A percentile compares a stretch with the other conserved stretches of the same genome.
Evolutionary conservation across 2,329 filamentous ascomycete genomes (phyloP).

Genomic region (Hansfordia pulvinata): DNA sequence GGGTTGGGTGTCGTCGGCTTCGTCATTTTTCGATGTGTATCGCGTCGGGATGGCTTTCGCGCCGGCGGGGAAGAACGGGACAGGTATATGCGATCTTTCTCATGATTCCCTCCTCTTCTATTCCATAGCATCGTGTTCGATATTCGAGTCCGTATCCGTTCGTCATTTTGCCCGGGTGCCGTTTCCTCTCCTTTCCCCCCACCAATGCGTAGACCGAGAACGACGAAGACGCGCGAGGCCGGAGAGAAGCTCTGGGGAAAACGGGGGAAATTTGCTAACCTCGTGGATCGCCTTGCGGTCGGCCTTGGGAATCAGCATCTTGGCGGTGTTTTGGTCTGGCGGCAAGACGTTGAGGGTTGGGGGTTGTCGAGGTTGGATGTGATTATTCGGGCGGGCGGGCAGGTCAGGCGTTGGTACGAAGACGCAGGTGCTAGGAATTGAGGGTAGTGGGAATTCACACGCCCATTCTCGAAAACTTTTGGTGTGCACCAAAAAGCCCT

Average conservation of each 20-base stretch:
- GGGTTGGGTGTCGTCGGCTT: too few species aligned
- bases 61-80: not conserved
- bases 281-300: constrained; percentile 99
- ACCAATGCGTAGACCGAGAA: too few species aligned
- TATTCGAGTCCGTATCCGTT: too few species aligned
- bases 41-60: too few species aligned
- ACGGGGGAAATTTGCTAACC: constrained; percentile 25
- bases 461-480: constrained; percentile 1
- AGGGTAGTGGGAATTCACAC: constrained; percentile 1
- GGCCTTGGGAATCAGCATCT: constrained; percentile 98
- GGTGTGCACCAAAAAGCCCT: constrained; percentile 3
- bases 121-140: too few species aligned
- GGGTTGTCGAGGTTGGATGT: constrained; percentile 23
- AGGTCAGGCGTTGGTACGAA: not conserved
- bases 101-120: not conserved
- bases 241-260: too few species aligned
- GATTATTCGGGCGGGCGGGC: constrained; percentile 1
- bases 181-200: too few species aligned
- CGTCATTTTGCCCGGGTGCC: too few species aligned
- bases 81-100: not conserved
- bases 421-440: constrained; percentile 10
- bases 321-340: constrained; percentile 33
- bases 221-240: too few species aligned
- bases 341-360: constrained; percentile 37
- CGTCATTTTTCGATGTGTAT: constrained; percentile 2